Evolutionary conservation across 2,329 filamentous ascomycete genomes (phyloP).

Genomic region (Alternaria hordeiaustralica): DNA sequence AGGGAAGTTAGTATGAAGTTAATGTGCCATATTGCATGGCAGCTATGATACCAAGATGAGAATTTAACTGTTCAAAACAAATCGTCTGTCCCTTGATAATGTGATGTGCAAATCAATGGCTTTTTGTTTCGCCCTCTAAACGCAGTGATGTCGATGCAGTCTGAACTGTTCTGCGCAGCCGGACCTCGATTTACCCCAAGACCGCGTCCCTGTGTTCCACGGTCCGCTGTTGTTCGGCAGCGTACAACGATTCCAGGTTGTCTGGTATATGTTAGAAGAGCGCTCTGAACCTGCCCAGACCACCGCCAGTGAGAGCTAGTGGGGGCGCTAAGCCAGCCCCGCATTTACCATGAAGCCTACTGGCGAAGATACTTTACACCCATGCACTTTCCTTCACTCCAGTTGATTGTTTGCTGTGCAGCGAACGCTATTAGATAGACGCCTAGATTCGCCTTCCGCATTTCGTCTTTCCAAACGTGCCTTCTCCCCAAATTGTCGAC

Average conservation of each 20-base stretch:
- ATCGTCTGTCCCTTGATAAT: not conserved
- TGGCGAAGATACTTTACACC: not conserved
- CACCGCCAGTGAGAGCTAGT: too few relatives aligned
- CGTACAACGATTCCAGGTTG: not conserved
- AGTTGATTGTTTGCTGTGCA: not conserved
- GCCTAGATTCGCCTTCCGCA: not conserved
- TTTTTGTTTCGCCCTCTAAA: not conserved
- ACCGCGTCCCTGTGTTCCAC: not conserved
- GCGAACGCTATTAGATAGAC: not conserved
- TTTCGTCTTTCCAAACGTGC: not conserved
- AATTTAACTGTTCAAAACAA: slow-evolving; percentile 2
- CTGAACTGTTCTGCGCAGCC: not conserved
- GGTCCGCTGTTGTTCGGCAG: not conserved
- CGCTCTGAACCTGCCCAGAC: too few relatives aligned
- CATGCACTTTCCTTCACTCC: not conserved
- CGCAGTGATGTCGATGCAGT: not conserved
- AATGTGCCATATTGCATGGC: slow-evolving; percentile 1
- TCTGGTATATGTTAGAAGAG: not conserved
- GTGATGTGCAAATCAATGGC: not conserved
- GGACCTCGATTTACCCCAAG: not conserved
- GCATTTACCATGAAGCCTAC: not conserved
- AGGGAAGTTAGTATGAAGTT: slow-evolving; percentile 4
- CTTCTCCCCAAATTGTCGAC: not conserved
- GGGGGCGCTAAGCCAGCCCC: not conserved
- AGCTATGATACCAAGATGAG: slow-evolving; percentile 13